phyloP scores from a whole-genome alignment of 2,329 filamentous ascomycete genomes.

The Celoporthe dispersa region DNA sequence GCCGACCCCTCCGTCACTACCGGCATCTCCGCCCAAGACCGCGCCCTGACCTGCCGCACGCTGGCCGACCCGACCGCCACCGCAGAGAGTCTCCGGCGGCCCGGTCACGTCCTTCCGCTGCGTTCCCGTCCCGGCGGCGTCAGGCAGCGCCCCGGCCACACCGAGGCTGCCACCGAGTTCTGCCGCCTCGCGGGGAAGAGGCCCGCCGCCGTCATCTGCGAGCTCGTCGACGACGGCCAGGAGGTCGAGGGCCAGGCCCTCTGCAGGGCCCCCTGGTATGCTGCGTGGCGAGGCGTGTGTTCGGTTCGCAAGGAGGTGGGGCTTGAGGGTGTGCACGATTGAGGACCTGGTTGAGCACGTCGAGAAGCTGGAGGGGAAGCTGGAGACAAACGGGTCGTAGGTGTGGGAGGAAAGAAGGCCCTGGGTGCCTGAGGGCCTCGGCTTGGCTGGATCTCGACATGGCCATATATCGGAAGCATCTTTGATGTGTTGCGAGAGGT shows the following conservation, averaged over 20 bases:
- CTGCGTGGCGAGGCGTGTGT: conserved; percentile 88
- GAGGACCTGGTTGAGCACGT: conserved; percentile 83
- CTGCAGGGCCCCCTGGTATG: conserved; percentile 77
- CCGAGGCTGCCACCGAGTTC: conserved; percentile 91
- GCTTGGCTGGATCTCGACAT: background rate
- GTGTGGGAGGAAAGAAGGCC: background rate
- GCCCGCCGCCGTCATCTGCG: conserved; percentile 82
- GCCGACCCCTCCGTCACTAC: conserved; percentile 75
- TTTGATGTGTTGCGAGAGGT: background rate
- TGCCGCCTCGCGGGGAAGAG: conserved; percentile 81
- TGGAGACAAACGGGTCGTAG: conserved; percentile 48
- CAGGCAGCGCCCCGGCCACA: conserved; percentile 80
- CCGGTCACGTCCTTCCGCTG: conserved; percentile 89
- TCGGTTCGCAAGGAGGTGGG: conserved; percentile 84
- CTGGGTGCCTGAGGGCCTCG: background rate
- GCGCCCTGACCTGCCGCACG: conserved; percentile 77
- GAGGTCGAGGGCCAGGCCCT: conserved; percentile 71
- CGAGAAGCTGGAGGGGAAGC: conserved; percentile 73
- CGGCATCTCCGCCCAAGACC: conserved; percentile 88
- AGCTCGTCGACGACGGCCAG: conserved; percentile 86
- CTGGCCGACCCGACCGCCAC: conserved; percentile 70
- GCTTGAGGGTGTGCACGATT: conserved; percentile 93
- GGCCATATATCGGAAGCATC: background rate
- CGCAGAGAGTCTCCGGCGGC: conserved; percentile 71
- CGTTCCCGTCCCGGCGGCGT: conserved; percentile 81